A percentile compares a stretch with the other conserved stretches of the same genome.
phyloP scores from a whole-genome alignment of 345 rosid species.

The Anastatica hierochuntica region DNA sequence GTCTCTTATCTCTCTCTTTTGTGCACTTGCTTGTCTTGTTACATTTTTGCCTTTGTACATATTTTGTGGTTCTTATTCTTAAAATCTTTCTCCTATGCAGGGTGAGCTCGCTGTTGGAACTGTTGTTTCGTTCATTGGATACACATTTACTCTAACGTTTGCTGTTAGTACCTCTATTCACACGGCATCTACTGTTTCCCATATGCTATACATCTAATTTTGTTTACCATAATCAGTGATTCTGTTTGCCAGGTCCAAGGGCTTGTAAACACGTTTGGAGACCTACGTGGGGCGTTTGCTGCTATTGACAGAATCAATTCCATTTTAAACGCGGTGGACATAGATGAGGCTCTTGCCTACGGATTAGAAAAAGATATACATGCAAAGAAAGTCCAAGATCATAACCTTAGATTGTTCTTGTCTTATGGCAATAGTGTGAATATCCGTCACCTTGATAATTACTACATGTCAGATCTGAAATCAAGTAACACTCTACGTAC shows the following conservation, averaged over 20 bases:
- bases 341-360: slow-evolving; percentile 83
- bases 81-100: slow-evolving; percentile 34
- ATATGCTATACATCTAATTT: slow-evolving; percentile 8
- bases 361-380: slow-evolving; percentile 82
- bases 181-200: not conserved
- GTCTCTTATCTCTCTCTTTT: not conserved
- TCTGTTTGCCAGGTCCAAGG: slow-evolving; percentile 73
- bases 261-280: slow-evolving; percentile 87
- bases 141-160: slow-evolving; percentile 88
- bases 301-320: slow-evolving; percentile 86
- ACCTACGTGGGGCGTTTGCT: slow-evolving; percentile 84
- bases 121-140: slow-evolving; percentile 89
- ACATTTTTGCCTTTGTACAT: not conserved
- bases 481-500: slow-evolving; percentile 43
- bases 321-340: slow-evolving; percentile 60
- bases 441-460: slow-evolving; percentile 28
- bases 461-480: slow-evolving; percentile 67
- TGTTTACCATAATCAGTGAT: not conserved
- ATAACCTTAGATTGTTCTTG: slow-evolving; percentile 44
- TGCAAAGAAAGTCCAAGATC: slow-evolving; percentile 40
- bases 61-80: not conserved
- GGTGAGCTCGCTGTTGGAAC: slow-evolving; percentile 88
- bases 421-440: slow-evolving; percentile 40
- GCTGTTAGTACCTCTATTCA: slow-evolving; percentile 49
- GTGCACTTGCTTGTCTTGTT: not conserved